Percentiles rank a stretch among this genome's conserved stretches.
Evolutionary conservation across 495 filamentous ascomycete genomes (phyloP).

Genomic region (Neurospora sp.): DNA sequence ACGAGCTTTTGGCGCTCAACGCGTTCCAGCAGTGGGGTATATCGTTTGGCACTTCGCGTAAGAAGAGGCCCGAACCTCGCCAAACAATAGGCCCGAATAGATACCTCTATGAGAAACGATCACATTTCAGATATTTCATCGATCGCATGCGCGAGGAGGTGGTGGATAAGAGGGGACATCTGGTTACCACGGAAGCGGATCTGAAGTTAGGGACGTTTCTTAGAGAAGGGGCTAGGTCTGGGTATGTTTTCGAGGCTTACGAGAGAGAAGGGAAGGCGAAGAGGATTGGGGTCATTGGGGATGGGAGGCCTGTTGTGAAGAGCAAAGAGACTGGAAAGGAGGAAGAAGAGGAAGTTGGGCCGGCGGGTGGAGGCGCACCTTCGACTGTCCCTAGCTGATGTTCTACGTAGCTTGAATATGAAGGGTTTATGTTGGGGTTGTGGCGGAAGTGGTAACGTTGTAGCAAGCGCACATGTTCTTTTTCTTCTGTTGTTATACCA

Average conservation of each 20-base stretch:
- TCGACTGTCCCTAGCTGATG: neutral
- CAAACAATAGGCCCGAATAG: neutral
- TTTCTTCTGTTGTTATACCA: neutral
- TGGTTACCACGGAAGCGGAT: neutral
- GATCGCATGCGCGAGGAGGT: neutral
- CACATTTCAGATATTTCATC: neutral
- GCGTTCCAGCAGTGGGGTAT: neutral
- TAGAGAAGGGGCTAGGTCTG: neutral
- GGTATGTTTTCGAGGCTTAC: neutral
- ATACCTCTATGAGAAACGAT: neutral
- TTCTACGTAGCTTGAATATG: neutral
- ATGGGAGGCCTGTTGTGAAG: neutral
- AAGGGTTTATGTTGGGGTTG: neutral
- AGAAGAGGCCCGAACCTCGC: neutral
- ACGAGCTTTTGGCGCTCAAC: neutral
- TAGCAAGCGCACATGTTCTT: neutral
- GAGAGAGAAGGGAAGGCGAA: neutral
- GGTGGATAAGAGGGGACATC: neutral
- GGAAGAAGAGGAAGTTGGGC: neutral
- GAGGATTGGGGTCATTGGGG: neutral
- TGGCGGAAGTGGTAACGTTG: neutral
- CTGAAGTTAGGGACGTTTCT: constrained; percentile 3
- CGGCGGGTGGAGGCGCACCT: neutral
- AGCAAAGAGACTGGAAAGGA: neutral
- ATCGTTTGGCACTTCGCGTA: neutral